These are phyloP conservation scores for Calonectria henricotiae DNA, from an alignment of 2,329 filamentous ascomycete species.

Conservation along the genomic window DNA sequence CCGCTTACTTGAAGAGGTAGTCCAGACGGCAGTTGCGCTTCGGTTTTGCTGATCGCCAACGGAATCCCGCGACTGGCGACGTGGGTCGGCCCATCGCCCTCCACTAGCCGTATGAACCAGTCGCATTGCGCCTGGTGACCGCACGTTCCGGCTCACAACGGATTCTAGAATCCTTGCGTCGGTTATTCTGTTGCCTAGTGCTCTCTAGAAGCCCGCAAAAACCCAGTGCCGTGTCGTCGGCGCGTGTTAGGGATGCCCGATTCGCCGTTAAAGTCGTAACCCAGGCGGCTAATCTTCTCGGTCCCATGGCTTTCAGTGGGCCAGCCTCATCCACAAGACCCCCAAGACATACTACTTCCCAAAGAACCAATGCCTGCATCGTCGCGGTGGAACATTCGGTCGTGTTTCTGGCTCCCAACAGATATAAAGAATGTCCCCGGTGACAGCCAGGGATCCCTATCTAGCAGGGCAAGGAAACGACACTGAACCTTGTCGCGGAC, in stretches of 20 bases:
- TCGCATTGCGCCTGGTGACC: constrained; percentile 38
- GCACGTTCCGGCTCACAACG: constrained; percentile 39
- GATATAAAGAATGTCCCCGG: constrained; percentile 35
- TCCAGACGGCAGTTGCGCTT: constrained; percentile 31
- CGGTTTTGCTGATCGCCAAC: constrained; percentile 20
- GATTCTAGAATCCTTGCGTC: constrained; percentile 40
- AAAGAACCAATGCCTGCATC: neutral
- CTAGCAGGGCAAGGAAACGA: constrained; percentile 27
- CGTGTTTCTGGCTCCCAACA: constrained; percentile 18
- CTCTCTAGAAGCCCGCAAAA: constrained; percentile 19
- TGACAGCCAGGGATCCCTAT: constrained; percentile 38
- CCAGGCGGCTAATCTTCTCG: constrained; percentile 1
- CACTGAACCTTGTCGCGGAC: constrained; percentile 46
- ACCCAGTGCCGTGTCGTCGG: constrained; percentile 27
- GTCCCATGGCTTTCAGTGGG: neutral
- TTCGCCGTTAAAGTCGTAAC: neutral
- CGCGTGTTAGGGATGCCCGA: neutral
- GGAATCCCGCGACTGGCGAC: constrained; percentile 33
- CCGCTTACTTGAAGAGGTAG: constrained; percentile 7
- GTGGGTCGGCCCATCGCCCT: constrained; percentile 21
- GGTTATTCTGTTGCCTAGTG: constrained; percentile 39
- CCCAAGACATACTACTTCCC: neutral
- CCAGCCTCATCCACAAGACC: constrained; percentile 6
- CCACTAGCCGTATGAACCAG: constrained; percentile 39
- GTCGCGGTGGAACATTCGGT: constrained; percentile 41